Evolutionary conservation across 345 rosid species (phyloP).

Genomic region (Gossypium bickii): DNA sequence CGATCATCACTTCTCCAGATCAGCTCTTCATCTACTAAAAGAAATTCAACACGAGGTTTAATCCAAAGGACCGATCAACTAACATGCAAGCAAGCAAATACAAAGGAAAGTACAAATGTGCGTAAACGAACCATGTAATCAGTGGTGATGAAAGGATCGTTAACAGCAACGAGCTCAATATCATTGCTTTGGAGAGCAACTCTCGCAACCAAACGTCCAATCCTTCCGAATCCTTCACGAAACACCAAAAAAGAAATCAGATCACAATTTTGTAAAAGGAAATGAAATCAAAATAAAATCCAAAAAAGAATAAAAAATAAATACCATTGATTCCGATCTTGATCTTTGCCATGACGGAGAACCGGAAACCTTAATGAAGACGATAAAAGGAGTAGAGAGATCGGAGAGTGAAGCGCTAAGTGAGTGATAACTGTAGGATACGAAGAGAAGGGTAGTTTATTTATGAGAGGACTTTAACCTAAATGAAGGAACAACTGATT

Average conservation of each 20-base stretch:
- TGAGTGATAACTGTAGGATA: background rate
- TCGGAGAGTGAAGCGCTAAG: background rate
- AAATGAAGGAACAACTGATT: background rate
- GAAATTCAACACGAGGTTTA: background rate
- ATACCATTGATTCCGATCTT: slow-evolving; percentile 65
- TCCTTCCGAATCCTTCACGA: slow-evolving; percentile 62
- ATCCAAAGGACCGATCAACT: background rate
- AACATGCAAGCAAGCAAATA: background rate
- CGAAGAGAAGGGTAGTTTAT: background rate
- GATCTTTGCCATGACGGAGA: slow-evolving; percentile 42
- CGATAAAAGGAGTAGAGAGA: background rate
- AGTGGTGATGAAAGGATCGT: slow-evolving; percentile 71
- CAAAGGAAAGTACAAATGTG: background rate
- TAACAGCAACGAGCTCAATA: slow-evolving; percentile 66
- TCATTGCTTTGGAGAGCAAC: slow-evolving; percentile 66
- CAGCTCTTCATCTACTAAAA: background rate
- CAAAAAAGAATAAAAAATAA: background rate
- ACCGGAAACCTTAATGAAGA: background rate
- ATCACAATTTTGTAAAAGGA: background rate
- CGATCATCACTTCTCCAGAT: background rate
- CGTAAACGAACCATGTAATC: slow-evolving; percentile 47
- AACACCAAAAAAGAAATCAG: background rate
- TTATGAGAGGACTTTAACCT: background rate
- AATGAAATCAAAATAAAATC: too few relatives aligned
- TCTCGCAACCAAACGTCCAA: slow-evolving; percentile 65